Conservation (phyloP, 1,284 basidiomycete species). For the Chondrostereum purpureum region DNA sequence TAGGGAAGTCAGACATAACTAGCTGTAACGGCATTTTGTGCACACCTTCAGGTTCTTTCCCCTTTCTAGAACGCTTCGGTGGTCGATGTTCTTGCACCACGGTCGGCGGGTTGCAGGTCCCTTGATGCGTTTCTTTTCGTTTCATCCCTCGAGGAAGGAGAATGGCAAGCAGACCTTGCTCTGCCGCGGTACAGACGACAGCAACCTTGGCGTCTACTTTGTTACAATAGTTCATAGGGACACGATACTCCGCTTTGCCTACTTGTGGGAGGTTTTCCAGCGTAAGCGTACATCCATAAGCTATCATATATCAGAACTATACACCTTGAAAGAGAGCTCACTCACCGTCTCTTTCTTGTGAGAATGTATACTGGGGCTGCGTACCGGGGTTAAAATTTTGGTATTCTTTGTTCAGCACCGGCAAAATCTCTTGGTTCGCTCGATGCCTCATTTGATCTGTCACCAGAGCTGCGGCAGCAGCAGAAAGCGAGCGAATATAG, state of each 20-base stretch:
- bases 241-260: neutral
- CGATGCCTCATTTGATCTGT: constrained; percentile 34
- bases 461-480: constrained; percentile 33
- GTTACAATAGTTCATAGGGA: neutral
- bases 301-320: too few relatives aligned
- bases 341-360: too few relatives aligned
- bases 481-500: constrained; percentile 43
- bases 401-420: constrained; percentile 38
- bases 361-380: too few relatives aligned
- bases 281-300: too few relatives aligned
- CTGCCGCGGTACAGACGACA: constrained; percentile 41
- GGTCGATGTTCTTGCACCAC: constrained; percentile 45
- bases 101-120: too few relatives aligned
- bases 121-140: too few relatives aligned
- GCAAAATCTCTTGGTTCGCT: constrained; percentile 36
- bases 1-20: constrained; percentile 47
- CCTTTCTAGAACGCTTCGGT: constrained; percentile 45
- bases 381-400: too few relatives aligned
- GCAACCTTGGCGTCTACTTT: constrained; percentile 32
- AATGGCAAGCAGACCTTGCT: too few relatives aligned
- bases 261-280: too few relatives aligned
- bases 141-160: too few relatives aligned
- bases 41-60: constrained; percentile 50
- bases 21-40: constrained; percentile 49
- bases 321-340: too few relatives aligned